phyloP scores from a whole-genome alignment of 78 protist genomes.

The Guillardia theta region DNA sequence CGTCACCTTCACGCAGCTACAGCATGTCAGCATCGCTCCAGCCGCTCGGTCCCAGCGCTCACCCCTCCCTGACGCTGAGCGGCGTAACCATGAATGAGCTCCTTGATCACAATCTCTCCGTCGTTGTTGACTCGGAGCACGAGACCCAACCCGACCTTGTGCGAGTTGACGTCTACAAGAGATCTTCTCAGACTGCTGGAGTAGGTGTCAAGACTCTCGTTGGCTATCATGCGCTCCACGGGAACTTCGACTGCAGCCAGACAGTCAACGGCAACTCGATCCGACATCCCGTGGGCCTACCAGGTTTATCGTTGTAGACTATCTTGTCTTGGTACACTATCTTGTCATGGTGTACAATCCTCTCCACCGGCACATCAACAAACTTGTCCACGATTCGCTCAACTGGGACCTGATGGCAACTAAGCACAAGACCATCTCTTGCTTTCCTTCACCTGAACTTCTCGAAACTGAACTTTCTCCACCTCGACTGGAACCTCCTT shows the following conservation, averaged over 20 bases:
- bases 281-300: not conserved
- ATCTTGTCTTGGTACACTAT: not conserved
- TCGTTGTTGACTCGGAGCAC: too few relatives aligned
- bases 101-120: not conserved
- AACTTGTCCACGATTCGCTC: not conserved
- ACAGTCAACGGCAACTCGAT: not conserved
- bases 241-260: not conserved
- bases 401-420: too few relatives aligned
- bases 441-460: too few relatives aligned
- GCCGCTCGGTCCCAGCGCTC: not conserved
- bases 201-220: too few relatives aligned
- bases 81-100: not conserved
- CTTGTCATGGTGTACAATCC: not conserved
- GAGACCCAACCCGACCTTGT: too few relatives aligned
- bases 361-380: not conserved
- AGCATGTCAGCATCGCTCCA: too few relatives aligned
- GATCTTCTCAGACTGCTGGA: too few relatives aligned
- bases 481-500: not conserved
- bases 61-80: not conserved
- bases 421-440: too few relatives aligned
- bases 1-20: too few relatives aligned
- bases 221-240: not conserved
- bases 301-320: not conserved
- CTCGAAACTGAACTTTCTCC: not conserved
- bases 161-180: too few relatives aligned